These are phyloP conservation scores for Salvia miltiorrhiza DNA, from an alignment of 257 asterid species.

Conservation along the genomic window DNA sequence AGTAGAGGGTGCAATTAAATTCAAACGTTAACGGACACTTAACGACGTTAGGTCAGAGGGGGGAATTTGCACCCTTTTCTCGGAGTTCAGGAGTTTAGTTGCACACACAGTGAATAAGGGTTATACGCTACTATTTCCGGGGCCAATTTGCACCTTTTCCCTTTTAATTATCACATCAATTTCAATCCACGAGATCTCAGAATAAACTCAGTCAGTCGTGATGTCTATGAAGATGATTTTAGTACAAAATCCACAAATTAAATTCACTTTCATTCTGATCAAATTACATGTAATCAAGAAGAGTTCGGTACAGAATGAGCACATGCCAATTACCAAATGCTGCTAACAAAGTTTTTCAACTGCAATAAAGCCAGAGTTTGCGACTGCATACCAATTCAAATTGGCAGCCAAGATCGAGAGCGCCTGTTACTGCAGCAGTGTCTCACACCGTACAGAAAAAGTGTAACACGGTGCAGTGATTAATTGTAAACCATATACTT, in stretches of 20 bases:
- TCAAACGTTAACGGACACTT: too few relatives aligned
- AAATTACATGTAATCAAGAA: background rate
- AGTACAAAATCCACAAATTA: background rate
- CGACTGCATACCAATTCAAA: background rate
- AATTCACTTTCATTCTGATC: conserved; percentile 3
- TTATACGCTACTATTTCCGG: too few relatives aligned
- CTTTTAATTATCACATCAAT: too few relatives aligned
- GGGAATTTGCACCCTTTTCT: too few relatives aligned
- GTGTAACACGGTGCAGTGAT: background rate
- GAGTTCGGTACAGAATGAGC: background rate
- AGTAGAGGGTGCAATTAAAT: too few relatives aligned
- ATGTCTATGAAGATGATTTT: too few relatives aligned
- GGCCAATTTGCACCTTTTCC: too few relatives aligned
- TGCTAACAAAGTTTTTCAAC: background rate
- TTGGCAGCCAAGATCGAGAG: background rate
- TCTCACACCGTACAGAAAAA: background rate
- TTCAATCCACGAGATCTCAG: too few relatives aligned
- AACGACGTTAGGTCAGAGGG: too few relatives aligned
- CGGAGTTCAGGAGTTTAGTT: too few relatives aligned
- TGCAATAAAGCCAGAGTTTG: background rate
- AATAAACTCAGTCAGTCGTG: too few relatives aligned
- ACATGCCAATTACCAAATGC: background rate
- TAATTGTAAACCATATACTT: conserved; percentile 93
- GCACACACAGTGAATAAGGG: too few relatives aligned
- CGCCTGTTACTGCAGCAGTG: background rate